Conservation (phyloP, 495 filamentous ascomycete species). For the Polyplosphaeria fusca region DNA sequence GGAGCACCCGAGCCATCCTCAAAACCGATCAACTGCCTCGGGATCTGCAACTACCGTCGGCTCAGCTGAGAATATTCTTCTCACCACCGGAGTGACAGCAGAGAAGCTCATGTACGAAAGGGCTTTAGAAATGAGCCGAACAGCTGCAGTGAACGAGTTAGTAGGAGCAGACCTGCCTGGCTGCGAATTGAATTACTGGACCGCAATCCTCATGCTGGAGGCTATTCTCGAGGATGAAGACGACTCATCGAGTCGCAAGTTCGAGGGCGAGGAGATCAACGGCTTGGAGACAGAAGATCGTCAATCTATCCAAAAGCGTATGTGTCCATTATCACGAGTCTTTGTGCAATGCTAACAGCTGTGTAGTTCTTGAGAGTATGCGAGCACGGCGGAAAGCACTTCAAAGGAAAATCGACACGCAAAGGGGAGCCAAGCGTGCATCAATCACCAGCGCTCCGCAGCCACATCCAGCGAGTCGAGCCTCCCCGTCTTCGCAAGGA, state of each 20-base stretch:
- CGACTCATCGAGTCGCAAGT: conserved; percentile 44
- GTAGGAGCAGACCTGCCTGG: conserved; percentile 83
- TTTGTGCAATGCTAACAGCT: conserved; percentile 12
- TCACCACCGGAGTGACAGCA: conserved; percentile 76
- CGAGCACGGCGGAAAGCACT: conserved; percentile 36
- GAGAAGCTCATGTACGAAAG: conserved; percentile 98
- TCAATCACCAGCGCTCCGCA: conserved; percentile 30
- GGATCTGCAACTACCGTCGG: conserved; percentile 43
- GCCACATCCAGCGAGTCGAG: conserved; percentile 23
- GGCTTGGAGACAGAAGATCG: conserved; percentile 45
- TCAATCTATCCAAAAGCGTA: conserved; percentile 44
- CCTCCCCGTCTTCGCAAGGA: conserved; percentile 27
- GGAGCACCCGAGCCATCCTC: conserved; percentile 82
- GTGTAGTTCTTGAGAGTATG: conserved; percentile 42
- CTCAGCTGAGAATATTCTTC: conserved; percentile 62
- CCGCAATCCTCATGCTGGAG: conserved; percentile 89
- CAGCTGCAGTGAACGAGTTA: conserved; percentile 92
- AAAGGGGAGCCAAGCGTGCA: conserved; percentile 33
- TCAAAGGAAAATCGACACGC: conserved; percentile 40
- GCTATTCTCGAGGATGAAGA: conserved; percentile 87
- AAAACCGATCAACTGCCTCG: conserved; percentile 61
- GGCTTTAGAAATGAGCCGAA: conserved; percentile 90
- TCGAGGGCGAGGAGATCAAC: conserved; percentile 41
- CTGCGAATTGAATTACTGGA: conserved; percentile 90
- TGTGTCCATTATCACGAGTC: conserved; percentile 20